These are phyloP conservation scores for Sclerotinia borealis DNA, from an alignment of 2,329 filamentous ascomycete species.

Conservation along the genomic window DNA sequence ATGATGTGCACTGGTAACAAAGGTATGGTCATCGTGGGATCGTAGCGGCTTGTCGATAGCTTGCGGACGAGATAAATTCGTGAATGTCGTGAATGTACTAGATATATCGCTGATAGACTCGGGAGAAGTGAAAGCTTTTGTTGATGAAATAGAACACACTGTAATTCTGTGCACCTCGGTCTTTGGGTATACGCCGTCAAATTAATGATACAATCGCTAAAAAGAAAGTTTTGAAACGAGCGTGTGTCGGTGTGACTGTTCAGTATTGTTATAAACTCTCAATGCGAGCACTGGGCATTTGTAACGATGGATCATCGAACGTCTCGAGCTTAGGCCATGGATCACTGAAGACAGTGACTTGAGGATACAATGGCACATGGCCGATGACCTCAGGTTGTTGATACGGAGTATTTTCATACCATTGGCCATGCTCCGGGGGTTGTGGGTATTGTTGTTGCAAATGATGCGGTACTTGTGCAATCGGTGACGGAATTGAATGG, in stretches of 20 bases:
- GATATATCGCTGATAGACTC: neutral
- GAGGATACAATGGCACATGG: constrained; percentile 47
- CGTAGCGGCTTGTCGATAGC: neutral
- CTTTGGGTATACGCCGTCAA: constrained; percentile 23
- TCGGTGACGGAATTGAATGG: constrained; percentile 27
- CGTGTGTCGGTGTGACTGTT: neutral
- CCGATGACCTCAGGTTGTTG: constrained; percentile 51
- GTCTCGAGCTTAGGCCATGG: constrained; percentile 51
- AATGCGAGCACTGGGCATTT: constrained; percentile 53
- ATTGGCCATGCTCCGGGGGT: constrained; percentile 42
- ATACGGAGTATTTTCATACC: constrained; percentile 47
- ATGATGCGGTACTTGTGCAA: constrained; percentile 29
- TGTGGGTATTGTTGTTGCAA: constrained; percentile 37
- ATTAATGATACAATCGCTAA: constrained; percentile 24
- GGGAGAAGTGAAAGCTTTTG: constrained; percentile 6
- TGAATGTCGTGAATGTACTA: neutral
- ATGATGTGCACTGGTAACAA: neutral
- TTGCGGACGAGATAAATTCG: neutral
- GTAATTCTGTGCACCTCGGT: constrained; percentile 26
- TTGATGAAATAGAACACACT: constrained; percentile 12
- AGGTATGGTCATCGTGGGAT: neutral
- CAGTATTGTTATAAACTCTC: constrained; percentile 43
- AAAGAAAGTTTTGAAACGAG: constrained; percentile 15
- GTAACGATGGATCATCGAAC: constrained; percentile 51
- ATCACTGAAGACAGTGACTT: constrained; percentile 45